phyloP scores from a whole-genome alignment of 495 filamentous ascomycete species.

The Cercophora sp. region DNA sequence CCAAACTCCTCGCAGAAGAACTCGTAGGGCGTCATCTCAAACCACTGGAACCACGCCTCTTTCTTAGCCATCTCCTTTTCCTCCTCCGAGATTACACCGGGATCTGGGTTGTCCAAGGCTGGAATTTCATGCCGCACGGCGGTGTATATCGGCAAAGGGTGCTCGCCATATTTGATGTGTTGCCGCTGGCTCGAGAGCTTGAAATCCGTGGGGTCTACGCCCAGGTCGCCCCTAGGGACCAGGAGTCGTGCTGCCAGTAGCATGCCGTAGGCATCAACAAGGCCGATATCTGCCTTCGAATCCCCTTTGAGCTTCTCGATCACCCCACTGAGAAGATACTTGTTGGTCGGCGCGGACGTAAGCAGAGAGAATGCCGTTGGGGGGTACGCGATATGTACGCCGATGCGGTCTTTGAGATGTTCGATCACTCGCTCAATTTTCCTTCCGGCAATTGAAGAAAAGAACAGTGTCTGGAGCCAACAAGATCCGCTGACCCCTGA shows the following conservation, averaged over 20 bases:
- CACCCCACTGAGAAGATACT: slow-evolving; percentile 79
- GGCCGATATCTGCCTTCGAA: slow-evolving; percentile 72
- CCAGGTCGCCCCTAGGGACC: slow-evolving; percentile 79
- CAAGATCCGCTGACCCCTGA: slow-evolving; percentile 93
- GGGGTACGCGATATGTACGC: slow-evolving; percentile 87
- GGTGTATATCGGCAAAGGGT: slow-evolving; percentile 91
- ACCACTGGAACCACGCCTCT: slow-evolving; percentile 97
- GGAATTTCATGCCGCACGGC: slow-evolving; percentile 97
- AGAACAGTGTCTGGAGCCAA: slow-evolving; percentile 87
- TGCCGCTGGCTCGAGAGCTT: slow-evolving; percentile 80
- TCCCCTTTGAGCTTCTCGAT: slow-evolving; percentile 88
- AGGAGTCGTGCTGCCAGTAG: slow-evolving; percentile 77
- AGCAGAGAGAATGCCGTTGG: slow-evolving; percentile 73
- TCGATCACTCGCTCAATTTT: slow-evolving; percentile 65
- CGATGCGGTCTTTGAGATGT: slow-evolving; percentile 80
- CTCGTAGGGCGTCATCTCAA: slow-evolving; percentile 93
- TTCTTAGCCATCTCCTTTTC: slow-evolving; percentile 61
- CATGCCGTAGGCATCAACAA: slow-evolving; percentile 90
- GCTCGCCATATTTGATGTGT: slow-evolving; percentile 67
- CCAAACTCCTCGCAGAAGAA: slow-evolving; percentile 87
- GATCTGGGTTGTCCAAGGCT: slow-evolving; percentile 46
- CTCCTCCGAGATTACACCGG: slow-evolving; percentile 38
- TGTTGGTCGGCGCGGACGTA: slow-evolving; percentile 82
- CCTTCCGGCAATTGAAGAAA: slow-evolving; percentile 70
- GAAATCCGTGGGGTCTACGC: slow-evolving; percentile 68